phyloP scores from a whole-genome alignment of 2,329 filamentous ascomycete genomes.

The Teratosphaeria pseudoeucalypti region DNA sequence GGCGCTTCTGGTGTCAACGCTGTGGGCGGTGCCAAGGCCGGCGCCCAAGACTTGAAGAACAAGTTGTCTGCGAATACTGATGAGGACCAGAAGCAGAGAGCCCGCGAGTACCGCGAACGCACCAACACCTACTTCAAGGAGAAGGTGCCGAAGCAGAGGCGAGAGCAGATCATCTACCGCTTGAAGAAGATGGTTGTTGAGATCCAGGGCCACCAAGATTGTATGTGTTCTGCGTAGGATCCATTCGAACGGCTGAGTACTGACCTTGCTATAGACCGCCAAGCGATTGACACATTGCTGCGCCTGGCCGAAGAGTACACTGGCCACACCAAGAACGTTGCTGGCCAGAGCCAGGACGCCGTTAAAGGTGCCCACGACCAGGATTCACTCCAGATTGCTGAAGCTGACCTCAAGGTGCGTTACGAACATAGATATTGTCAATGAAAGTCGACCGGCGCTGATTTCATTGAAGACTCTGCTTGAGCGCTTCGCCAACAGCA shows the following conservation, averaged over 20 bases:
- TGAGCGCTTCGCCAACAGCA: conserved; percentile 92
- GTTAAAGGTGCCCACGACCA: conserved; percentile 62
- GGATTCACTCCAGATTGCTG: conserved; percentile 56
- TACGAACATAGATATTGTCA: conserved; percentile 29
- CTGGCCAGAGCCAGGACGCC: conserved; percentile 54
- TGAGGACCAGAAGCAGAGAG: conserved; percentile 45
- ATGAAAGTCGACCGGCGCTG: conserved; percentile 36
- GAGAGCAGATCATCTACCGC: conserved; percentile 83
- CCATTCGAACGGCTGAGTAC: conserved; percentile 3
- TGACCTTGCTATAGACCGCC: conserved; percentile 49
- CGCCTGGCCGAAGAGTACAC: conserved; percentile 76
- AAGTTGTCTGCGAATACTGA: conserved; percentile 51
- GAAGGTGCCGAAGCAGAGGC: conserved; percentile 87
- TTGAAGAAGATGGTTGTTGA: conserved; percentile 98
- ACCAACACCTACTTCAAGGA: conserved; percentile 66
- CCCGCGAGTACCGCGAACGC: conserved; percentile 35
- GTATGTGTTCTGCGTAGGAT: conserved; percentile 36
- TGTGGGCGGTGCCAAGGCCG: conserved; percentile 38
- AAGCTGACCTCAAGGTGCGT: conserved; percentile 65
- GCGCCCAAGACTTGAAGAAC: conserved; percentile 40
- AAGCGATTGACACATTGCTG: conserved; percentile 81
- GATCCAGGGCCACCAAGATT: conserved; percentile 90
- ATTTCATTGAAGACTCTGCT: conserved; percentile 60
- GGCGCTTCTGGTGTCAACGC: conserved; percentile 40
- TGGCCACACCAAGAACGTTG: conserved; percentile 57